These are phyloP conservation scores for Xylaria multiplex DNA, from an alignment of 2,329 filamentous ascomycete genomes.

Conservation along the genomic window DNA sequence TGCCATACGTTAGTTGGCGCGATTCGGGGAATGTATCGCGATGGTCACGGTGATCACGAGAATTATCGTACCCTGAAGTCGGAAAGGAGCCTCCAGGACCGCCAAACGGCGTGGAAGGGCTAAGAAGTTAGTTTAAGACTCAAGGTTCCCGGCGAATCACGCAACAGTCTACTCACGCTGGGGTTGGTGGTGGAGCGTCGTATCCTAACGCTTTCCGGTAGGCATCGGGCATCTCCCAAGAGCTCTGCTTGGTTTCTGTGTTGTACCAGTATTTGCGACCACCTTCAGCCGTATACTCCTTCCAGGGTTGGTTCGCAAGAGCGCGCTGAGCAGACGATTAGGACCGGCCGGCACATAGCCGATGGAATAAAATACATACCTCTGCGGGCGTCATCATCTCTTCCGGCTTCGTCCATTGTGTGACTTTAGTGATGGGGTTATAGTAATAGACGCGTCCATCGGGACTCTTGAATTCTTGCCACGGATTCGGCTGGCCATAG, in stretches of 20 bases:
- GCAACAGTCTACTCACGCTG: constrained; percentile 51
- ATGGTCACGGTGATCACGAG: constrained; percentile 38
- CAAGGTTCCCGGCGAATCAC: neutral
- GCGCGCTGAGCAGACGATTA: constrained; percentile 68
- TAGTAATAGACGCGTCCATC: constrained; percentile 93
- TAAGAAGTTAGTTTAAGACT: constrained; percentile 31
- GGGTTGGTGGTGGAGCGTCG: constrained; percentile 56
- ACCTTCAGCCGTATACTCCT: constrained; percentile 86
- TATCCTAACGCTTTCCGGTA: constrained; percentile 80
- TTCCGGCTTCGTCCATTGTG: constrained; percentile 93
- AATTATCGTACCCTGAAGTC: constrained; percentile 36
- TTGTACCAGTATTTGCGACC: constrained; percentile 97
- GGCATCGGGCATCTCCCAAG: constrained; percentile 90
- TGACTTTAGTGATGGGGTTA: constrained; percentile 84
- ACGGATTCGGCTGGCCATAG: constrained; percentile 65
- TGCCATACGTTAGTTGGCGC: constrained; percentile 67
- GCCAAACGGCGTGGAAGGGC: constrained; percentile 55
- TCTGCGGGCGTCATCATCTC: constrained; percentile 87
- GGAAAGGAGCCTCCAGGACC: constrained; percentile 52
- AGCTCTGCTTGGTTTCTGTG: constrained; percentile 88
- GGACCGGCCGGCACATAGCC: constrained; percentile 25
- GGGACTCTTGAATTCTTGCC: constrained; percentile 83
- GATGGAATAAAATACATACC: constrained; percentile 59
- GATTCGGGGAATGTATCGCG: constrained; percentile 60
- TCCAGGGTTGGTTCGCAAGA: constrained; percentile 86